Conservation (phyloP, 108 stramenopile genomes). For the Mediolabrus comicus region DNA sequence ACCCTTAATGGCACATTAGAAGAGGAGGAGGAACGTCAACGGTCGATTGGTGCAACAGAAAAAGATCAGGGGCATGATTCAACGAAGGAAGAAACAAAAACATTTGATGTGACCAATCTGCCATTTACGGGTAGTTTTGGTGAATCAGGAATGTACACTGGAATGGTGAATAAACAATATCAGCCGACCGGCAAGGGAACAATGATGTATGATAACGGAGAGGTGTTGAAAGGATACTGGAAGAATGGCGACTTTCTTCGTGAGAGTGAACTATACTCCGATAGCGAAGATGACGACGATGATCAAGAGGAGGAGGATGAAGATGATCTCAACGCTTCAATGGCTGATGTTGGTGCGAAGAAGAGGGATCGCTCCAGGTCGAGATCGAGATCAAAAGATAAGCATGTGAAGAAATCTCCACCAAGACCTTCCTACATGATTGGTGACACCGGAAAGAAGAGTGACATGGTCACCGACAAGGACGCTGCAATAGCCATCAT, state of each 20-base stretch:
- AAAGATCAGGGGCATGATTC: background rate
- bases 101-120: conserved; percentile 31
- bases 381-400: conserved; percentile 29
- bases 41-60: background rate
- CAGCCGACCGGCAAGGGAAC: conserved; percentile 44
- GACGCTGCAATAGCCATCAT: conserved; percentile 15
- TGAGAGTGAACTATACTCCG: conserved; percentile 28
- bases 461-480: conserved; percentile 33
- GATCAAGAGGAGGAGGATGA: conserved; percentile 21
- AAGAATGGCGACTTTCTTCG: conserved; percentile 39
- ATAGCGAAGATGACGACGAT: conserved; percentile 35
- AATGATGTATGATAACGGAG: conserved; percentile 43
- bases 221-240: conserved; percentile 39
- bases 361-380: conserved; percentile 32
- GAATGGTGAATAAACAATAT: conserved; percentile 41
- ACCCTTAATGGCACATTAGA: background rate
- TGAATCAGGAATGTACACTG: conserved; percentile 47
- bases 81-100: conserved; percentile 15
- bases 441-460: conserved; percentile 28
- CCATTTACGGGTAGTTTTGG: conserved; percentile 39
- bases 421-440: conserved; percentile 24
- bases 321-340: conserved; percentile 39
- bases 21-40: background rate
- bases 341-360: conserved; percentile 25
- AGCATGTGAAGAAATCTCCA: conserved; percentile 6